Evolutionary conservation across 2,329 filamentous ascomycete species (phyloP), one percentile per base, ranked within the genome.

Genomic region (Alternaria arborescens): DNA sequence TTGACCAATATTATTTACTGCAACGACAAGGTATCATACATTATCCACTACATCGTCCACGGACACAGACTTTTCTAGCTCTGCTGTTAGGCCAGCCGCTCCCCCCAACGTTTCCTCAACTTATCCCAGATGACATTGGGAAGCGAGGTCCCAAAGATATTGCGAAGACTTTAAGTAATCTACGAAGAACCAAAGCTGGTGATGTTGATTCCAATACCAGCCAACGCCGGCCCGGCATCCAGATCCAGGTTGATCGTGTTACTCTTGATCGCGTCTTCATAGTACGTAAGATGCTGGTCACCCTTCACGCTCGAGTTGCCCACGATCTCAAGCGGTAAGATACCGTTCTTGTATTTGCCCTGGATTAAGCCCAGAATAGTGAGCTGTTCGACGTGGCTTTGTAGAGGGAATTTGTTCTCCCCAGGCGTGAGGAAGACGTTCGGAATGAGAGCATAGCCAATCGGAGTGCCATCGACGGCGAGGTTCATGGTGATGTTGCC

Each of bases 401-500:
- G 83, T 75, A 90, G 83, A 46, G 80, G 72, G 67, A 85, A 83
- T 16, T 76, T 78, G 78, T 90, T 90, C 36, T 73, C 30, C 58
- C 89, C 89, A 3, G 88, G 89, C 34, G 68, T 72, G 47, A 91
- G 83, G 18, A 83, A 64, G 44, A 91, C 79, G 77, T 90, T 82
- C 65, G 86, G 79, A 62, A 91, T 83, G 62, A 82, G 84, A 8
- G 86, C 78, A 41, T 78, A 83, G 53, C 89, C 89, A 62, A 91
- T 81, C 1, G 79, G 64, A 44, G 77, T 66, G 46, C 80, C 83
- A 44, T 84, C 81, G 53, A 89, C 82, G 68, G 81, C 86, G 71
- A 87, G 87, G 76, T 82, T 78, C 77, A 90, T 89, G 28, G 85
- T 85, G 36, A 87, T 81, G 69, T 91, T 89, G 68, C 89, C 89